phyloP scores from a whole-genome alignment of 192 early-diverging fungal species.

The Coemansia sp. region DNA sequence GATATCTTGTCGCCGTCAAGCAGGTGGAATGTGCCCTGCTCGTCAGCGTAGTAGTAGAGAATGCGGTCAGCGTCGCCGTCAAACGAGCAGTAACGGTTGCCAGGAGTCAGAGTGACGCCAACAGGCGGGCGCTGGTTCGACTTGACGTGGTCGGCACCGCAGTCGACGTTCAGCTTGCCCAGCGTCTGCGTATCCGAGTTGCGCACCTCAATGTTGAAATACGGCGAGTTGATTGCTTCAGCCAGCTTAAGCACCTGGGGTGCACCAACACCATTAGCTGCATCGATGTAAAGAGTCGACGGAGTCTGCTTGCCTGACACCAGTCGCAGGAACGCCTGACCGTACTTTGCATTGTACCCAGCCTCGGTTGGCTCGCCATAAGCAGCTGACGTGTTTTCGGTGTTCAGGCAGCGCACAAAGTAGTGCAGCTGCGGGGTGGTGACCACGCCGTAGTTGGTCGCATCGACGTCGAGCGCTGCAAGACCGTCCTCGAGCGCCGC shows the following conservation, averaged over 20 bases:
- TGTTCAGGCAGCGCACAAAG: constrained; percentile 85
- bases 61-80: constrained; percentile 99
- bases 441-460: constrained; percentile 79
- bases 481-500: constrained; percentile 80
- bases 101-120: constrained; percentile 61
- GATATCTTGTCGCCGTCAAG: constrained; percentile 99
- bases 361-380: constrained; percentile 90
- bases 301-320: constrained; percentile 70
- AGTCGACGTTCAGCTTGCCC: constrained; percentile 84
- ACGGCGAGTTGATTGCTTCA: constrained; percentile 60
- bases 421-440: constrained; percentile 99
- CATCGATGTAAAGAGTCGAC: constrained; percentile 77
- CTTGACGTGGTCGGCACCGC: constrained; percentile 99
- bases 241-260: constrained; percentile 79
- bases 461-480: constrained; percentile 61
- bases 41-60: constrained; percentile 90
- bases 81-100: constrained; percentile 82
- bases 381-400: constrained; percentile 61
- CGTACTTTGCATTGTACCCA: constrained; percentile 92
- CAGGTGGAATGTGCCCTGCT: constrained; percentile 74
- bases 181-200: constrained; percentile 71
- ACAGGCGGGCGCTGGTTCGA: constrained; percentile 75
- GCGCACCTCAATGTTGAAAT: constrained; percentile 63
- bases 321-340: constrained; percentile 75
- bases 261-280: constrained; percentile 97